Evolutionary conservation across 1,284 basidiomycete genomes (phyloP).

Genomic region (Porodaedalea pini): DNA sequence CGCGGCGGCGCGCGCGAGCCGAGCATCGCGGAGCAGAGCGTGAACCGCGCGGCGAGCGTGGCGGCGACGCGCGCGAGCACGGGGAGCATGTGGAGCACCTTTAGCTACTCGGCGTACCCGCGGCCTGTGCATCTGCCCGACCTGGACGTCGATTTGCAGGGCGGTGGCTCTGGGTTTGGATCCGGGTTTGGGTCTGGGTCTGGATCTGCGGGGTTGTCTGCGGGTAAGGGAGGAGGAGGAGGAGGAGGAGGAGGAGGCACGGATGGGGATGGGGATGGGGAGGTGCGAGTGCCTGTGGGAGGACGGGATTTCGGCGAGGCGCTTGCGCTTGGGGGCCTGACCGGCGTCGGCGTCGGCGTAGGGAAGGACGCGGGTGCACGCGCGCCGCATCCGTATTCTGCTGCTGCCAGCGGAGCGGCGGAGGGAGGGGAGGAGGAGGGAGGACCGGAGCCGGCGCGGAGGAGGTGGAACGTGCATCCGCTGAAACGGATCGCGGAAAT

Average conservation of each 20-base stretch:
- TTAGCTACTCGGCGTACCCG: conserved; percentile 15
- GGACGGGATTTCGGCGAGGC: neutral
- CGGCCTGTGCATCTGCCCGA: conserved; percentile 17
- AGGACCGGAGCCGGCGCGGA: neutral
- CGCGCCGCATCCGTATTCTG: conserved; percentile 15
- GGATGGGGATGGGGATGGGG: neutral
- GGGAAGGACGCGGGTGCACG: neutral
- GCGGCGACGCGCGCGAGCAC: conserved; percentile 20
- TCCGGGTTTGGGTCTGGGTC: neutral
- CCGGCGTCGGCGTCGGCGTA: neutral
- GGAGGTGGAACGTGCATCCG: conserved; percentile 22
- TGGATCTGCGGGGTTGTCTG: neutral
- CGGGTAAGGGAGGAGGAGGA: neutral
- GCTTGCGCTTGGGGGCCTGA: neutral
- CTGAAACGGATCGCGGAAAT: conserved; percentile 20
- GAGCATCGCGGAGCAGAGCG: conserved; percentile 12
- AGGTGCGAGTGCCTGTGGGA: neutral
- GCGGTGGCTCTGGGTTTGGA: neutral
- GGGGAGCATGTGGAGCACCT: conserved; percentile 17
- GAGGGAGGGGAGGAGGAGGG: neutral
- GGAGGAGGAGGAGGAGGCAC: neutral
- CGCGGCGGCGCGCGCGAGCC: conserved; percentile 7
- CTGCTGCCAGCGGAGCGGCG: neutral
- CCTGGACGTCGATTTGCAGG: conserved; percentile 15
- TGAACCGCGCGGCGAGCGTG: conserved; percentile 19